Percentiles rank a stretch among this genome's conserved stretches.
Conservation (phyloP, 768 basidiomycete species). For the Mrakia hoshinonis region DNA sequence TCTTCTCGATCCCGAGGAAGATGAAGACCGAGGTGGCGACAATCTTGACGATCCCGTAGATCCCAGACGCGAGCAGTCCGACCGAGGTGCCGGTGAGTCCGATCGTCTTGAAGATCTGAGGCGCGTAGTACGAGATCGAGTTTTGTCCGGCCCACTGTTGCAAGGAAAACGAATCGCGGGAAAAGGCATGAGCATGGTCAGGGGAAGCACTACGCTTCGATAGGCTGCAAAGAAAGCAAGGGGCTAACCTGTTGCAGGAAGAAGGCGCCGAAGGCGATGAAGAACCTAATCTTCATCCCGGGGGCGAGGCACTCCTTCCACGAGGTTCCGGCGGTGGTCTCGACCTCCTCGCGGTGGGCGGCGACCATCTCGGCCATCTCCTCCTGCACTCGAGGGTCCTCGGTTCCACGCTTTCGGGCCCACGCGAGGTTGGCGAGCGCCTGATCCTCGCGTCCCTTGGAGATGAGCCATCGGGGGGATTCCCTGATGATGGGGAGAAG, state of each 20-base stretch:
- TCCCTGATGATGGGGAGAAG: conserved; percentile 32
- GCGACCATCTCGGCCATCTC: conserved; percentile 63
- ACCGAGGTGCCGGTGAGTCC: conserved; percentile 39
- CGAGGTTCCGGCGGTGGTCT: conserved; percentile 57
- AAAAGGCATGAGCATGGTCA: too few species aligned
- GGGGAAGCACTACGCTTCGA: conserved; percentile 38
- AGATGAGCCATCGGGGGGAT: conserved; percentile 41
- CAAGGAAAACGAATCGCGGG: too few species aligned
- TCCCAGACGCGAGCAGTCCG: conserved; percentile 41
- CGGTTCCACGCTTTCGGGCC: conserved; percentile 40
- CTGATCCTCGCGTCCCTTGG: conserved; percentile 38
- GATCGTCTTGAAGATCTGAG: conserved; percentile 40
- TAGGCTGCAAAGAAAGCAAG: too few species aligned
- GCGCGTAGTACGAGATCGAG: conserved; percentile 36
- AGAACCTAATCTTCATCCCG: conserved; percentile 71
- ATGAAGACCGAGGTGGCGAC: conserved; percentile 42
- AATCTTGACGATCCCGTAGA: conserved; percentile 43
- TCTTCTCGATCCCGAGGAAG: conserved; percentile 34
- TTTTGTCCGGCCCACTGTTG: conserved; percentile 80
- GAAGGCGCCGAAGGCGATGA: conserved; percentile 56
- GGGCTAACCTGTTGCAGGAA: background rate
- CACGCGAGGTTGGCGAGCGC: conserved; percentile 48
- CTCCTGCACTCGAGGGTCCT: conserved; percentile 39
- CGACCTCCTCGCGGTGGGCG: conserved; percentile 63
- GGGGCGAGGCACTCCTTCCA: conserved; percentile 47